Conservation (phyloP, 495 filamentous ascomycete genomes). For the Lasiosphaeria ovina region DNA sequence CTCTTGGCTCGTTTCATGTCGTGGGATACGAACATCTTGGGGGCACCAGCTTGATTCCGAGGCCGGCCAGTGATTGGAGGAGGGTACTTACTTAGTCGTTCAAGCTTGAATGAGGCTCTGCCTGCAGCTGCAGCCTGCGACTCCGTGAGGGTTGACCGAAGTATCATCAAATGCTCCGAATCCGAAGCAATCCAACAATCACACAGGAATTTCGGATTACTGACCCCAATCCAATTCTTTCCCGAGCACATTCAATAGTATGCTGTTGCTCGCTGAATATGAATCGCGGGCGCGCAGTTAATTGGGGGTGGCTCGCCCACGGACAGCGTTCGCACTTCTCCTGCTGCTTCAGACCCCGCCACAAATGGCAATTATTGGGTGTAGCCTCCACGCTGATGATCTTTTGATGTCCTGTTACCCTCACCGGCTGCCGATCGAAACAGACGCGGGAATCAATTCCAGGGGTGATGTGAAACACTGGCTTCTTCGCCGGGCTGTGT, state of each 20-base stretch:
- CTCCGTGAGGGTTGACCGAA: too few relatives aligned
- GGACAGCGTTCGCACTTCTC: too few relatives aligned
- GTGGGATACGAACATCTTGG: neutral
- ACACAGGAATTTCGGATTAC: too few relatives aligned
- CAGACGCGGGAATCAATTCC: constrained; percentile 2
- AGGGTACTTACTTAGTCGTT: neutral
- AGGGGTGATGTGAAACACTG: constrained; percentile 12
- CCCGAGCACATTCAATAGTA: too few relatives aligned
- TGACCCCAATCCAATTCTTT: too few relatives aligned
- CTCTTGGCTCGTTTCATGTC: constrained; percentile 1
- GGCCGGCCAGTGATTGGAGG: neutral
- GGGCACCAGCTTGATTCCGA: neutral
- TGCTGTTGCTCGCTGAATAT: too few relatives aligned
- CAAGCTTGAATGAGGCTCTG: neutral
- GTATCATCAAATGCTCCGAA: too few relatives aligned
- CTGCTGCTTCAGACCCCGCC: too few relatives aligned
- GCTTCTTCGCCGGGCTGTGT: neutral
- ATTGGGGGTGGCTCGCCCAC: too few relatives aligned
- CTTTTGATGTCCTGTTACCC: neutral
- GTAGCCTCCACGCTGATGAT: neutral
- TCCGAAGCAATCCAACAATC: too few relatives aligned
- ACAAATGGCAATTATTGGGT: neutral
- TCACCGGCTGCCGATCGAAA: neutral
- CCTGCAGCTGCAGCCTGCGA: too few relatives aligned
- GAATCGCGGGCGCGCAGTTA: too few relatives aligned